Base-by-base conservation (phyloP, 495 filamentous ascomycete species). In the Penicillium taxi region DNA sequence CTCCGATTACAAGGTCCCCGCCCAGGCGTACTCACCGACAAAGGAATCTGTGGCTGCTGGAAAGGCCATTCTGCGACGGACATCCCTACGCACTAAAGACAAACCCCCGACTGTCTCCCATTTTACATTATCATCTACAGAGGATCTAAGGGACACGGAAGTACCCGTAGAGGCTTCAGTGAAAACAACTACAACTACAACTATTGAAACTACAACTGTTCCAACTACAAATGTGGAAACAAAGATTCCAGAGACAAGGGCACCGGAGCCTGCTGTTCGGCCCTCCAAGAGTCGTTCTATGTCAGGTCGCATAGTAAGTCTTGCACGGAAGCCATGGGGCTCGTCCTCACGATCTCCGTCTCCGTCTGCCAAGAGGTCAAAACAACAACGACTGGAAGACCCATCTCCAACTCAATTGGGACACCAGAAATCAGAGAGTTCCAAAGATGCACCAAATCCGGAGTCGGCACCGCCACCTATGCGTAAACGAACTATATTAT, bases 291-390 rank as follows among this genome's bases (percentile, higher is more conserved):
- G 55, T 16, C 65, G 64, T 27, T 66, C 69, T 4, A 73, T 81
- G 49, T 78, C 80, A 4, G 78, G 77, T 26, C 74, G 80, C 18
- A 70, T 86, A 49, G 73, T 77, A 40, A 77, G 66, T 41, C 70
- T 85, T 45, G 77, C 81, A 9, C 74, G 73, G 43, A 75, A 74
- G 50, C 78, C 81, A 28, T 86, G 82, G 81, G 73, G 58, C 27
- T 81, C 81, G 14, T 66, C 72, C 7, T 79, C 78, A 21, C 66
- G 74, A 29, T 78, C 80, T 5, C 75, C 78, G 4, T 80, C 75
- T 14, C 78, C 81, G 9, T 62, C 62, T 11, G 53, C 61, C 2
- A 69, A 64, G 41, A 53, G 50, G 27, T 32, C 50, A 6, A 59
- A 67, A 48, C 48, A 59, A 48, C 48, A 59, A 32, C 32, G 35